Percentiles rank a stretch among this genome's conserved stretches.
Conservation (phyloP, 129 eudicot species). For the Escallonia rubra region DNA sequence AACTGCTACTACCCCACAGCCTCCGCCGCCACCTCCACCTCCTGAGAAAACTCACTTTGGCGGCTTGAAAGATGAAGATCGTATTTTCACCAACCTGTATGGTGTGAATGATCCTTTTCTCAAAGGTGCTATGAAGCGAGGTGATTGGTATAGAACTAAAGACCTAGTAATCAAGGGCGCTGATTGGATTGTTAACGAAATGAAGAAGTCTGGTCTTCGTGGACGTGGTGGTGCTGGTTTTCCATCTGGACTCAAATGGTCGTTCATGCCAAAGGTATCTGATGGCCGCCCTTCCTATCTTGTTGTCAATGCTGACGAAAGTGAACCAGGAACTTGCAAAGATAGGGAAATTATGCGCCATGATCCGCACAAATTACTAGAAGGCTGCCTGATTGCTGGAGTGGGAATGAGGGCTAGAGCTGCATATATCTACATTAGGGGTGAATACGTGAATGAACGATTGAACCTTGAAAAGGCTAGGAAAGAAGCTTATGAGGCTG, state of each 20-base stretch:
- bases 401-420: conserved; percentile 90
- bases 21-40: conserved; percentile 87
- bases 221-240: conserved; percentile 99
- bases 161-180: conserved; percentile 88
- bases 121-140: conserved; percentile 97
- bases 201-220: conserved; percentile 93
- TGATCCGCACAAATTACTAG: conserved; percentile 88
- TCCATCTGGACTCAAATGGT: conserved; percentile 98
- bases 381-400: conserved; percentile 93
- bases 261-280: conserved; percentile 92
- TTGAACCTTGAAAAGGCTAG: conserved; percentile 72
- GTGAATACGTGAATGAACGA: conserved; percentile 91
- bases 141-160: conserved; percentile 95
- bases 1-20: conserved; percentile 59
- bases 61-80: conserved; percentile 95
- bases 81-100: conserved; percentile 88
- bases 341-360: conserved; percentile 95
- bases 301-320: conserved; percentile 97
- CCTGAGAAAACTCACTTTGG: conserved; percentile 98
- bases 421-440: conserved; percentile 90
- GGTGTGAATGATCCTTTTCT: conserved; percentile 94
- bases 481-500: conserved; percentile 89
- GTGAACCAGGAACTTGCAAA: conserved; percentile 98
- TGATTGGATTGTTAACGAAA: conserved; percentile 94
- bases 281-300: conserved; percentile 96